Evolutionary conservation across 139 green algal species (phyloP).

Genomic region (Auxenochlorella protothecoides): DNA sequence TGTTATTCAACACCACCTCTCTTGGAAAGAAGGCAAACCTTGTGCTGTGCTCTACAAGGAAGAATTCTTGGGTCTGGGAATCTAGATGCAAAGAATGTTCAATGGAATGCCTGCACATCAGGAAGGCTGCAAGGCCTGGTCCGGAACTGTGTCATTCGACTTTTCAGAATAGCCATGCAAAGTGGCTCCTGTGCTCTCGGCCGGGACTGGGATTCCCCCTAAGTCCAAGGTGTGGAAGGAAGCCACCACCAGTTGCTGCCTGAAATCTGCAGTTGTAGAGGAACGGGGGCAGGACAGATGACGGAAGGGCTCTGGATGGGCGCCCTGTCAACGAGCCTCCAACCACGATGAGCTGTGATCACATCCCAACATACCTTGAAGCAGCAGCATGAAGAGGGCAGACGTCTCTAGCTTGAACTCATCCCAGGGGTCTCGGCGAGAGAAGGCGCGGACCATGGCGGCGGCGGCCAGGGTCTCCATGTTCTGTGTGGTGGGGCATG

Average conservation of each 20-base stretch:
- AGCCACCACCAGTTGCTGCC: not conserved
- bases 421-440: conserved; percentile 6
- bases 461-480: not conserved
- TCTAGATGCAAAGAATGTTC: no score
- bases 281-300: not conserved
- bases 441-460: conserved; percentile 3
- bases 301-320: not conserved
- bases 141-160: no score
- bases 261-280: conserved; percentile 10
- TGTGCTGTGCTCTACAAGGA: no score
- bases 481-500: not conserved
- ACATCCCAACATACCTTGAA: conserved; percentile 1
- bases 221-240: not conserved
- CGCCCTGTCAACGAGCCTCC: not conserved
- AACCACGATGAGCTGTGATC: not conserved
- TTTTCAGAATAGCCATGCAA: no score
- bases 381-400: conserved; percentile 3
- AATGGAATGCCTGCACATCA: no score
- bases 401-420: conserved; percentile 17
- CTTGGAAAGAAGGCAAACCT: no score
- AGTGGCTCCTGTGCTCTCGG: no score
- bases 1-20: no score
- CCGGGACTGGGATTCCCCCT: no score
- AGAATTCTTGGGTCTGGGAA: no score
- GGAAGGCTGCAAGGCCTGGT: no score